Conservation (phyloP, 1,284 basidiomycete species). For the Trichosporon coremiiforme region DNA sequence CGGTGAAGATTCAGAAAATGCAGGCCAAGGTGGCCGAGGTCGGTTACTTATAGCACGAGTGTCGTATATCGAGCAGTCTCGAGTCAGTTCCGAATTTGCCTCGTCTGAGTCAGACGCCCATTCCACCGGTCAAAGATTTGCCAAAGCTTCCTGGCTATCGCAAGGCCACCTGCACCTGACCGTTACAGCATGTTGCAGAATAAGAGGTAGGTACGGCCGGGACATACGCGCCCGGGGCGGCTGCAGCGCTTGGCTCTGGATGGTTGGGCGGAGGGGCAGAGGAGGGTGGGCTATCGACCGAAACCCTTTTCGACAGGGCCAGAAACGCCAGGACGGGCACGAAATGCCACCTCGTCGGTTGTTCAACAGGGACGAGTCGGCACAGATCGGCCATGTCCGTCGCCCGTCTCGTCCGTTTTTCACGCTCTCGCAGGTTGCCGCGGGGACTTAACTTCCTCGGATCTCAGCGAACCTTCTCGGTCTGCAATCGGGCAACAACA, state of each 20-base stretch:
- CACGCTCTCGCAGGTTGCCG: background rate
- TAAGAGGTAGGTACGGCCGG: background rate
- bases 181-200: background rate
- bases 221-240: conserved; percentile 2
- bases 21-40: conserved; percentile 7
- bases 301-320: background rate
- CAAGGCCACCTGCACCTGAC: background rate
- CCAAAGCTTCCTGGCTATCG: background rate
- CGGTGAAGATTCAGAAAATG: background rate
- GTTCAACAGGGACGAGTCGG: background rate
- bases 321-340: background rate
- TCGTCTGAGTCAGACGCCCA: background rate
- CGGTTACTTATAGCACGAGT: conserved; percentile 2
- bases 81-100: background rate
- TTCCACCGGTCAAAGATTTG: background rate
- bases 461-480: background rate
- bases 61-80: conserved; percentile 7
- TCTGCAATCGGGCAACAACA: background rate
- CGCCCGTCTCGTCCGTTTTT: conserved; percentile 1
- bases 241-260: background rate
- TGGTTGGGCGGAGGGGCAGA: background rate
- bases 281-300: conserved; percentile 4
- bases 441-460: background rate
- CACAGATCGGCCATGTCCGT: conserved; percentile 8
- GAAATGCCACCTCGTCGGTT: background rate